Evolutionary conservation across 176 grass and related monocot species (phyloP), one percentile per base, ranked within the genome.

Genomic region (Aegilops bicornis): DNA sequence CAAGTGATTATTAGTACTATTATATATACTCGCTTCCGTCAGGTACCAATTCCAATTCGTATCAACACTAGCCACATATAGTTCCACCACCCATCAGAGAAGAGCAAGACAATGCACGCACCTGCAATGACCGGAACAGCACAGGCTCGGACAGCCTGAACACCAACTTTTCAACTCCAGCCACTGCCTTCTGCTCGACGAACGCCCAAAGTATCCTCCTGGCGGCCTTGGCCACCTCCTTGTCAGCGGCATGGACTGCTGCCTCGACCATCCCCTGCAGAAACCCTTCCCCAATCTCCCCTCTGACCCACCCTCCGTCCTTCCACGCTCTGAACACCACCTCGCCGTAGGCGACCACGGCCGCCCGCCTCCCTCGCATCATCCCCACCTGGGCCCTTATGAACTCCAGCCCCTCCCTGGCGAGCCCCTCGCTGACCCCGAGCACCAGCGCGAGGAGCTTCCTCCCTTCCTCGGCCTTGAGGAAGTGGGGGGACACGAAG

Each of bases 321-420:
- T 80, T 98, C 96, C 96, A 98, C 33, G 85, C 93, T 82, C 90
- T 83, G 87, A 96, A 98, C 8, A 98, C 40, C n/a, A 98, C 90
- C 66, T 98, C 91, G 15, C 89, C 91, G 65, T 92, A 94, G 2
- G 88, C 88, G 39, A 91, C 92, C 60, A 98, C 69, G 19, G 91
- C 90, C 3, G 93, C 93, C 60, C 93, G 90, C 90, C 71, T 98
- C 22, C 29, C 84, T 1, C 82, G 79, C 1, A 89, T 87, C 15
- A 98, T 89, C 35, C 75, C 93, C 30, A 98, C 87, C 84, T 98
- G 90, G 12, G 88, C 93, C 50, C 89, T 91, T 15, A 98, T 69
- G 76, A 98, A 75, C 76, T 83, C 88, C 59, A 98, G 85, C 25
- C 88, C 88, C 30, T 96, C 96, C 86, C 90, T 91, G 8, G 88